These are phyloP conservation scores for Neurospora crassa DNA, from an alignment of 2,329 filamentous ascomycete genomes.

Conservation along the genomic window DNA sequence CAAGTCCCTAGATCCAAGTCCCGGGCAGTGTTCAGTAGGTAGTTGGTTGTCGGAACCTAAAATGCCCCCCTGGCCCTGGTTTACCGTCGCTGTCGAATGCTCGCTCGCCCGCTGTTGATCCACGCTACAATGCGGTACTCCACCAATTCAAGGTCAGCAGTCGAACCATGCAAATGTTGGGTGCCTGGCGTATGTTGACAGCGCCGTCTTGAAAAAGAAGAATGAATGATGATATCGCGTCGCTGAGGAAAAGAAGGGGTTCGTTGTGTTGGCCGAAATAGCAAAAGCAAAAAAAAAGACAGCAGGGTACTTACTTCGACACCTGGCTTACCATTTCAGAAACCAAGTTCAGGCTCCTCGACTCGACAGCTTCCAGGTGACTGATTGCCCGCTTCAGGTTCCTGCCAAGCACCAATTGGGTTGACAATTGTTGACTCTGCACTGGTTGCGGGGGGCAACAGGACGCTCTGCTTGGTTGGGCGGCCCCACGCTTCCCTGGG, in stretches of 20 bases:
- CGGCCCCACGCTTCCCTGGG: neutral
- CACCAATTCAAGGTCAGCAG: neutral
- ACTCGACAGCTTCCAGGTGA: neutral
- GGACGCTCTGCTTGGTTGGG: neutral
- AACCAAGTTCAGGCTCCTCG: neutral
- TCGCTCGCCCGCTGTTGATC: neutral
- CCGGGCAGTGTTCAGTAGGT: neutral
- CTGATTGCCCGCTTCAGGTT: neutral
- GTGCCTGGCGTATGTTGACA: neutral
- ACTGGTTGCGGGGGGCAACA: neutral
- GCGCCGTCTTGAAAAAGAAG: neutral
- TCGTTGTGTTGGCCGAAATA: neutral
- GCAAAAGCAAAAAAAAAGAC: neutral
- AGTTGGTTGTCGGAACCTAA: neutral
- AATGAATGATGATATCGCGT: neutral
- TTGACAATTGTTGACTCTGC: neutral
- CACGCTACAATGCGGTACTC: neutral
- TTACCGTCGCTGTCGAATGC: neutral
- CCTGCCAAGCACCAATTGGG: neutral
- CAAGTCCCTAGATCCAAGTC: neutral
- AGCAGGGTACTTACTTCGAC: neutral
- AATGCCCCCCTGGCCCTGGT: neutral
- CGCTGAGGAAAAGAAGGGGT: neutral
- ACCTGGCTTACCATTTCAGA: neutral
- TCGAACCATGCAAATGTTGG: neutral